phyloP scores from a whole-genome alignment of 768 basidiomycete genomes.

The Cystobasidium ongulense region DNA sequence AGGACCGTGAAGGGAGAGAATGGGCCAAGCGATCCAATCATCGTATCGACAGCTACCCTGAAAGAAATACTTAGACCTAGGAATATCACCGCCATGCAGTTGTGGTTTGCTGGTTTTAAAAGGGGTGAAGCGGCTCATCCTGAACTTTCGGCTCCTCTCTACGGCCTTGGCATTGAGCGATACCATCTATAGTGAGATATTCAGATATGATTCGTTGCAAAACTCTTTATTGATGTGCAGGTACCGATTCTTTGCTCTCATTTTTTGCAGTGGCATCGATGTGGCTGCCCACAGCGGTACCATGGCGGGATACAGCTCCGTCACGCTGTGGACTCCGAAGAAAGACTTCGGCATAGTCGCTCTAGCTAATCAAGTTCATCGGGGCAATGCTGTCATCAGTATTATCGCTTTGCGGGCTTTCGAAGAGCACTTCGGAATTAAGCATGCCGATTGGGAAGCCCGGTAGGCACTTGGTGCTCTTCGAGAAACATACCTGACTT shows the following conservation, averaged over 20 bases:
- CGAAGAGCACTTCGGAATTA: slow-evolving; percentile 1
- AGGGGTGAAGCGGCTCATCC: neutral
- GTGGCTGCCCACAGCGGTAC: neutral
- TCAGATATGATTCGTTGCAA: neutral
- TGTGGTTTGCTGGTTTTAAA: neutral
- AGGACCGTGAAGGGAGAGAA: neutral
- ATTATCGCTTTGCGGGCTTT: neutral
- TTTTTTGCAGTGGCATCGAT: neutral
- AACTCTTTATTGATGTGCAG: neutral
- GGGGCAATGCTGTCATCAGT: neutral
- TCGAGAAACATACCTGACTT: too few relatives aligned
- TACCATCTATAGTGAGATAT: neutral
- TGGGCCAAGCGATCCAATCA: neutral
- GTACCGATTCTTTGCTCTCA: neutral
- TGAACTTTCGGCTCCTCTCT: neutral
- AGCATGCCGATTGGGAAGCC: neutral
- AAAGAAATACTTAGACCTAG: neutral
- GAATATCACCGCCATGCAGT: neutral
- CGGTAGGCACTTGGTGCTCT: neutral
- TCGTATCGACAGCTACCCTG: neutral
- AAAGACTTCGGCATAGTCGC: slow-evolving; percentile 1
- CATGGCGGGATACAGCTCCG: neutral
- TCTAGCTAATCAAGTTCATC: neutral
- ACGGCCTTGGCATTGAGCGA: neutral
- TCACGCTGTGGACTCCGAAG: slow-evolving; percentile 1